These are phyloP conservation scores for Viridothelium virens DNA, from an alignment of 495 filamentous ascomycete genomes.

Conservation along the genomic window DNA sequence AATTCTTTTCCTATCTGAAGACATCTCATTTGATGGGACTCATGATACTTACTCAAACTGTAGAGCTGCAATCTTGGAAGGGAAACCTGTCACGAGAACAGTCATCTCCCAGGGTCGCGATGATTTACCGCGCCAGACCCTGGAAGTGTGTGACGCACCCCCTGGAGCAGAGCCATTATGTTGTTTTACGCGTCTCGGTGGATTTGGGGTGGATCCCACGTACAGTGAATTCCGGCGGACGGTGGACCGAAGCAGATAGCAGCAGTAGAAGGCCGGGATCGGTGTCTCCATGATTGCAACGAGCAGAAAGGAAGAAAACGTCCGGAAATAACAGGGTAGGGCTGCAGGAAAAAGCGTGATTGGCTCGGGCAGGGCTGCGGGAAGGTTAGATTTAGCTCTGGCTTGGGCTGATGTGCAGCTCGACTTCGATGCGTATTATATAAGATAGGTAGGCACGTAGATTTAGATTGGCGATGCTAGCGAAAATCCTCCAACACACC, in stretches of 20 bases:
- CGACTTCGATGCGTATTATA: too few relatives aligned
- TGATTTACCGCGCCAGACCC: constrained; percentile 31
- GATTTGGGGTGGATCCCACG: constrained; percentile 87
- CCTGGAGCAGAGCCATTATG: constrained; percentile 79
- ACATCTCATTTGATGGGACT: background rate
- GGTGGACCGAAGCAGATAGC: constrained; percentile 83
- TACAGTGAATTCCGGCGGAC: constrained; percentile 59
- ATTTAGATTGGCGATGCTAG: too few relatives aligned
- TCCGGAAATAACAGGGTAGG: background rate
- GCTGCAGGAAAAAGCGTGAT: background rate
- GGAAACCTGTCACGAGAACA: constrained; percentile 80
- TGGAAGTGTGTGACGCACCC: constrained; percentile 68
- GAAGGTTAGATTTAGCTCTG: background rate
- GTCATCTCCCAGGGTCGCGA: constrained; percentile 90
- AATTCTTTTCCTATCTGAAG: too few relatives aligned
- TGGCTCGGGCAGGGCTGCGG: constrained; percentile 1
- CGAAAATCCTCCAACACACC: too few relatives aligned
- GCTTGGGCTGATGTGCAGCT: too few relatives aligned
- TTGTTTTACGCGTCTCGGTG: constrained; percentile 68
- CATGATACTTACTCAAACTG: constrained; percentile 79
- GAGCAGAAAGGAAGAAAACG: background rate
- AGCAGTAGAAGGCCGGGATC: constrained; percentile 67
- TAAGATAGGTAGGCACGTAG: too few relatives aligned
- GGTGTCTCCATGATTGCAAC: constrained; percentile 35
- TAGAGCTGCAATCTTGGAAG: constrained; percentile 72